These are phyloP conservation scores for Ilex paraguariensis DNA, from an alignment of 305 asterid genomes.

Conservation along the genomic window DNA sequence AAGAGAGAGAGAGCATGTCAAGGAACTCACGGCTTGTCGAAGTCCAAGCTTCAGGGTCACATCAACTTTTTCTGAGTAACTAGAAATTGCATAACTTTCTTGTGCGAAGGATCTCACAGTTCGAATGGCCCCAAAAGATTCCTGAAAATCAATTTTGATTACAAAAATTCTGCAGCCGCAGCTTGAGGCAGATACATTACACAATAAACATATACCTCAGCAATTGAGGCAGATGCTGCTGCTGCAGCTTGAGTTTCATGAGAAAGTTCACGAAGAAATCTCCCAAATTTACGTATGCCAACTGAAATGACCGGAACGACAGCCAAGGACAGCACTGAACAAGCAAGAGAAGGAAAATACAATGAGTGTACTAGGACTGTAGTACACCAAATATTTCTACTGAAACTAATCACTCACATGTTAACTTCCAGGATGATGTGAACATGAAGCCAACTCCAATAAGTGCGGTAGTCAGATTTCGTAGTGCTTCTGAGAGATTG, in stretches of 20 bases:
- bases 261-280: constrained; percentile 75
- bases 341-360: constrained; percentile 11
- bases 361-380: constrained; percentile 1
- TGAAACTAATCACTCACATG: constrained; percentile 37
- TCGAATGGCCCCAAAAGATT: constrained; percentile 1
- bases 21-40: constrained; percentile 8
- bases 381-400: not conserved
- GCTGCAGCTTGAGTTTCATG: constrained; percentile 92
- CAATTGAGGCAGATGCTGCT: constrained; percentile 83
- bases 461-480: constrained; percentile 66
- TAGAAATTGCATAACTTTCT: not conserved
- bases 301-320: constrained; percentile 68
- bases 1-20: not conserved
- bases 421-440: constrained; percentile 79
- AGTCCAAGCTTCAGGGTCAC: constrained; percentile 4
- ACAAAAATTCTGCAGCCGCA: too few relatives aligned
- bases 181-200: too few relatives aligned
- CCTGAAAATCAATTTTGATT: constrained; percentile 1
- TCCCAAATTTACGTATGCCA: constrained; percentile 69
- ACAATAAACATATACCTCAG: constrained; percentile 44
- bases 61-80: constrained; percentile 7
- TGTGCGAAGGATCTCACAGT: constrained; percentile 4
- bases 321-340: constrained; percentile 70
- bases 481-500: constrained; percentile 76
- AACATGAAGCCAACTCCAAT: constrained; percentile 84